These are phyloP conservation scores for Pleurotus citrinopileatus DNA, from an alignment of 768 basidiomycete genomes.

Conservation along the genomic window DNA sequence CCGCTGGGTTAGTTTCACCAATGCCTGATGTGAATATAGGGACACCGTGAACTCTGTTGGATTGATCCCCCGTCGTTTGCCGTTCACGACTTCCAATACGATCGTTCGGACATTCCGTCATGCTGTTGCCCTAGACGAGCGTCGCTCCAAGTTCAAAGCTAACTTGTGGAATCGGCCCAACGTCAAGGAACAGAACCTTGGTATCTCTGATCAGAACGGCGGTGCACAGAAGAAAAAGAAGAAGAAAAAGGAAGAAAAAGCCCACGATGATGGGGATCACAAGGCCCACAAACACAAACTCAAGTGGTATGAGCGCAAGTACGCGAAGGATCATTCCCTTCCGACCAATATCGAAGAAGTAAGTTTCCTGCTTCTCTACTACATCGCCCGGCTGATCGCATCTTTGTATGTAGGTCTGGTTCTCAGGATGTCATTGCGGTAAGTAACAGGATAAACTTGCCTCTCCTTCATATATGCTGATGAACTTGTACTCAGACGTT, in stretches of 20 bases:
- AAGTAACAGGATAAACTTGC: conserved; percentile 11
- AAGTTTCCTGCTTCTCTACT: background rate
- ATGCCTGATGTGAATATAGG: conserved; percentile 21
- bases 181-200: conserved; percentile 22
- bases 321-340: conserved; percentile 21
- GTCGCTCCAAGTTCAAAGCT: conserved; percentile 35
- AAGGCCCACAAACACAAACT: conserved; percentile 20
- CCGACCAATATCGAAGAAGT: conserved; percentile 19
- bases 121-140: conserved; percentile 44
- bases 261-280: background rate
- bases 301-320: conserved; percentile 29
- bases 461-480: background rate
- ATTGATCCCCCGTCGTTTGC: conserved; percentile 26
- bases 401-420: conserved; percentile 60
- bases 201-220: conserved; percentile 14
- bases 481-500: conserved; percentile 34
- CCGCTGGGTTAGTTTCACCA: background rate
- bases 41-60: conserved; percentile 48
- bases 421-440: conserved; percentile 53
- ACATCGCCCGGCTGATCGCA: background rate
- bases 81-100: conserved; percentile 22
- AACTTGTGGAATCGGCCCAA: conserved; percentile 45
- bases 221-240: conserved; percentile 3
- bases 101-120: conserved; percentile 42
- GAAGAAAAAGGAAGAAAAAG: no score